Percentiles rank a stretch among this genome's conserved stretches.
Conservation (phyloP, 192 early-diverging fungal species). For the Coemansia sp. region DNA sequence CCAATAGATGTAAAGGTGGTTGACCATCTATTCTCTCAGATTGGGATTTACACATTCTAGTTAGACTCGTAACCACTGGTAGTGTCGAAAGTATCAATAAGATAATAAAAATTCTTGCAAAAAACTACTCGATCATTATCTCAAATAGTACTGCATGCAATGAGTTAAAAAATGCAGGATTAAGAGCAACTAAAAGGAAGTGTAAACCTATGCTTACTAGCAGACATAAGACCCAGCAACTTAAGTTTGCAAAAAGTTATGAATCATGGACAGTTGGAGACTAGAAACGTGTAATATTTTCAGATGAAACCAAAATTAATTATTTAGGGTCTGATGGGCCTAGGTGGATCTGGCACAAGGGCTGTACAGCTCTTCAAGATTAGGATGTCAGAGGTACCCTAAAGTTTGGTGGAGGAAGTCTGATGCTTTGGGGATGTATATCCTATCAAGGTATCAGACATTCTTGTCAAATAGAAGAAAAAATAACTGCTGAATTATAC, state of each 20-base stretch:
- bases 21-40: too few species aligned
- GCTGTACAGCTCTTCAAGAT: background rate
- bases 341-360: conserved; percentile 18
- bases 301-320: conserved; percentile 45
- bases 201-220: too few species aligned
- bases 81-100: too few species aligned
- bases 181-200: too few species aligned
- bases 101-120: too few species aligned
- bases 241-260: conserved; percentile 17
- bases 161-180: too few species aligned
- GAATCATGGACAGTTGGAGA: conserved; percentile 29
- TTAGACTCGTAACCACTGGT: too few species aligned
- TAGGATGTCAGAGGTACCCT: conserved; percentile 16
- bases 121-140: too few species aligned
- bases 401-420: conserved; percentile 27
- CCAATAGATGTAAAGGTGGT: too few species aligned
- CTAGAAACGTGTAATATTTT: conserved; percentile 42
- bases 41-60: too few species aligned
- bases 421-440: conserved; percentile 40
- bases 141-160: too few species aligned
- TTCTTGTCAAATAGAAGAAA: conserved; percentile 11
- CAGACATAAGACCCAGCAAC: background rate
- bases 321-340: conserved; percentile 36
- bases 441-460: conserved; percentile 17
- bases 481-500: conserved; percentile 11